Evolutionary conservation across 768 basidiomycete species (phyloP).

Genomic region (Multifurca ochricompacta): DNA sequence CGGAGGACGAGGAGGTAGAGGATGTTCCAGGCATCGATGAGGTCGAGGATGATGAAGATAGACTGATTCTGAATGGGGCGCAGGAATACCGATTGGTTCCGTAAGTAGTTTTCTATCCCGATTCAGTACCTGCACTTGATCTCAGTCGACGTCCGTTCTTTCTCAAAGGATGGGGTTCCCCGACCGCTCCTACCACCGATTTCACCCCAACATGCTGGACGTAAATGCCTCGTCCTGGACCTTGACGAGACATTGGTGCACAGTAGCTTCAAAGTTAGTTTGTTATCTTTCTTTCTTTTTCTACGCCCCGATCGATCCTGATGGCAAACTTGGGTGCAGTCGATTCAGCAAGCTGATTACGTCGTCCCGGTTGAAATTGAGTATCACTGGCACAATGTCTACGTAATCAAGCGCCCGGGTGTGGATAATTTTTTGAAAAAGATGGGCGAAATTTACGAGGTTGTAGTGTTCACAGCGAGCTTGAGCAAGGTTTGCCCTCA

Average conservation of each 20-base stretch:
- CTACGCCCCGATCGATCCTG: not conserved
- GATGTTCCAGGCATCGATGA: constrained; percentile 44
- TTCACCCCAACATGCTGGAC: constrained; percentile 67
- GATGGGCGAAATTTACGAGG: constrained; percentile 98
- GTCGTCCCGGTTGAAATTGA: constrained; percentile 99
- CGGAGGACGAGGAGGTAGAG: constrained; percentile 61
- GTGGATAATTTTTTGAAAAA: constrained; percentile 94
- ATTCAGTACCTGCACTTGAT: not conserved
- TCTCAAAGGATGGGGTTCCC: constrained; percentile 70
- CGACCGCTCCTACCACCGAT: constrained; percentile 85
- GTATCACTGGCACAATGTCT: constrained; percentile 96
- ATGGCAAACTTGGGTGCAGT: constrained; percentile 39
- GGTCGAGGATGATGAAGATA: constrained; percentile 84
- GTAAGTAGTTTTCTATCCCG: constrained; percentile 41
- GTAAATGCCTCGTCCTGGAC: constrained; percentile 95
- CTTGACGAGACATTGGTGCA: constrained; percentile 96
- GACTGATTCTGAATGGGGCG: constrained; percentile 86
- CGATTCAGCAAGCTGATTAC: constrained; percentile 91
- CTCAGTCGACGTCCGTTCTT: constrained; percentile 4
- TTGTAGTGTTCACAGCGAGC: constrained; percentile 97
- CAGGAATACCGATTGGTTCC: constrained; percentile 89
- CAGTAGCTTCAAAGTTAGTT: constrained; percentile 97
- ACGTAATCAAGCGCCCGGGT: constrained; percentile 97
- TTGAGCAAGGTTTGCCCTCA: constrained; percentile 74
- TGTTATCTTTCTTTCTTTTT: constrained; percentile 20